Evolutionary conservation across 305 asterid species (phyloP).

Genomic region (Caryopteris hybrid): DNA sequence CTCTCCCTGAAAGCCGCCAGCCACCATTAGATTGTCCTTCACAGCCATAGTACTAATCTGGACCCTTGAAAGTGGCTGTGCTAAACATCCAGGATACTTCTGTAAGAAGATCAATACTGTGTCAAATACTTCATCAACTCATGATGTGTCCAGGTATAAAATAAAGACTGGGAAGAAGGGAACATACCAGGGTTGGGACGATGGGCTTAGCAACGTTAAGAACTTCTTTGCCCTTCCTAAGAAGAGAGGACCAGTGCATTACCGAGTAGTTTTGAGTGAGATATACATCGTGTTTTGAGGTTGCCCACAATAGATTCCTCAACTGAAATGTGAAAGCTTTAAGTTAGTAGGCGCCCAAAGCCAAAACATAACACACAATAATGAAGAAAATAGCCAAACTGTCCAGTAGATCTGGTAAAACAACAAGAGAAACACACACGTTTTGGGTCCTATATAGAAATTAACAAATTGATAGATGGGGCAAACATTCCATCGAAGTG

Average conservation of each 20-base stretch:
- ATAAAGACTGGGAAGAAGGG: neutral
- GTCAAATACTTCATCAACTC: slow-evolving; percentile 1
- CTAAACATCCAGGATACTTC: slow-evolving; percentile 54
- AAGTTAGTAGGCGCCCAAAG: neutral
- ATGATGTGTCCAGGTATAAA: neutral
- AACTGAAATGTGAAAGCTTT: slow-evolving; percentile 42
- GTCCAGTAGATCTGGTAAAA: neutral
- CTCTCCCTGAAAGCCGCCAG: slow-evolving; percentile 92
- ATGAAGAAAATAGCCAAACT: neutral
- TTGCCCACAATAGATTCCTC: slow-evolving; percentile 82
- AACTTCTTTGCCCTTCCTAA: slow-evolving; percentile 63
- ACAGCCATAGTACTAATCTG: slow-evolving; percentile 81
- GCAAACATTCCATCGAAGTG: neutral
- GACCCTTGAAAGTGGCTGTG: slow-evolving; percentile 60
- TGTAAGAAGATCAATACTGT: slow-evolving; percentile 23
- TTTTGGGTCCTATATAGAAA: neutral
- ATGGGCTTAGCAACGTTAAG: slow-evolving; percentile 76
- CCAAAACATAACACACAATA: neutral
- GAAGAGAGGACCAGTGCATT: slow-evolving; percentile 90
- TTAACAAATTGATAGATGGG: neutral
- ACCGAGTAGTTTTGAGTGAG: slow-evolving; percentile 82
- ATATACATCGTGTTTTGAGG: slow-evolving; percentile 88
- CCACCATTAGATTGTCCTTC: slow-evolving; percentile 66
- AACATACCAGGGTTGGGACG: slow-evolving; percentile 51
- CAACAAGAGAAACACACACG: neutral